Evolutionary conservation across 2,329 filamentous ascomycete genomes (phyloP), one percentile per base, ranked within the genome.

Genomic region (Aspergillus sp.): DNA sequence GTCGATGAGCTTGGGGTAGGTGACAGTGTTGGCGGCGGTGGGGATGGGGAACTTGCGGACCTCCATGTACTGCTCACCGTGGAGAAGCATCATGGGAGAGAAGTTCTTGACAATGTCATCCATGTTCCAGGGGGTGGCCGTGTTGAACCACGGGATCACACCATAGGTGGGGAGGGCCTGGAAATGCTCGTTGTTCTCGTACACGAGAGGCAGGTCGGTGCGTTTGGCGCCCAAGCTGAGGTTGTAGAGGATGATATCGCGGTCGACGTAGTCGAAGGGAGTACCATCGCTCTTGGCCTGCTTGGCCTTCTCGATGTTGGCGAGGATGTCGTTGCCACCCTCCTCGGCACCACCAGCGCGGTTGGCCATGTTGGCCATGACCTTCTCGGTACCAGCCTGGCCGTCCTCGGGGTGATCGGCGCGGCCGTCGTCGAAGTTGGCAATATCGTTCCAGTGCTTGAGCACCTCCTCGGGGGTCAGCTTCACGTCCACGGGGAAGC

Each of bases 11-110:
- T 86, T 86, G 54, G 85, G 88, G 67, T 85, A 84, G 52, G 88
- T 90, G 63, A 89, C 73, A 46, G 95, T 86, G 52, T 84, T 86
- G 47, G 83, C 91, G 50, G 86, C 82, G 30, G 92, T 96, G 33
- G 93, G 93, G 64, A 97, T 88, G 38, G 94, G 94, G 78, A 86
- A 95, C 73, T 93, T 90, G 69, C 87, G 85, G 67, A 99, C 83
- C 76, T 99, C 94, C 59, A 99, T 89, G 77, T 92, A 99, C 75
- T 99, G 94, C 80, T 99, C 94, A 69, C 94, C 94, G 77, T 99
- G 94, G 20, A 99, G 87, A 47, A 99, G 85, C 91, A 96, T 96
- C 90, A 96, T 96, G 56, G 92, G 93, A 35, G 85, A 90, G 80
- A 96, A 99, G 81, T 97, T 95, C 71, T 92, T 91, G 24, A 97